Percentiles rank a stretch among this genome's conserved stretches.
phyloP scores from a whole-genome alignment of 2,329 filamentous ascomycete genomes.

The Onygenales sp. region DNA sequence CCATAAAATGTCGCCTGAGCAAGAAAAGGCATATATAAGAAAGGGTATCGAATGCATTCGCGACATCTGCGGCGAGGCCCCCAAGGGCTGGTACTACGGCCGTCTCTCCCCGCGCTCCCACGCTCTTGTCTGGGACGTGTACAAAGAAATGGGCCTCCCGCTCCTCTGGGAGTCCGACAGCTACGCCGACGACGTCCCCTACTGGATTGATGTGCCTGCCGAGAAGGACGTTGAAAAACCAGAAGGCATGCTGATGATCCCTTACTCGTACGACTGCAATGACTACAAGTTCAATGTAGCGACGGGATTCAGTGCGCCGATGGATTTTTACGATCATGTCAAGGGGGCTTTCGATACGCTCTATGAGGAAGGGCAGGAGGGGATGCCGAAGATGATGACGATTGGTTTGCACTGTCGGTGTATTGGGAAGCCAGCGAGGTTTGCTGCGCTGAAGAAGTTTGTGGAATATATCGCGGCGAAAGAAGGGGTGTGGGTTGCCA shows the following conservation, averaged over 20 bases:
- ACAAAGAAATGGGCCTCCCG: conserved; percentile 43
- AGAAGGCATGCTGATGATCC: conserved; percentile 45
- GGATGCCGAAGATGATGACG: conserved; percentile 48
- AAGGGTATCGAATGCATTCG: conserved; percentile 35
- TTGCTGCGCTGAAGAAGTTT: conserved; percentile 44
- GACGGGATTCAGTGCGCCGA: conserved; percentile 36
- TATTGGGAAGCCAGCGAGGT: conserved; percentile 42
- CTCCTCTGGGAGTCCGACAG: conserved; percentile 42
- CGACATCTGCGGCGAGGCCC: conserved; percentile 36
- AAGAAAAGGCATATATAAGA: conserved; percentile 40
- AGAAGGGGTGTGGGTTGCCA: conserved; percentile 35
- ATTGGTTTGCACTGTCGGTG: conserved; percentile 45
- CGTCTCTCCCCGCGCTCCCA: conserved; percentile 35
- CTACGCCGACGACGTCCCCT: conserved; percentile 47
- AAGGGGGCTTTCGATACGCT: conserved; percentile 42
- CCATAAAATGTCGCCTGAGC: conserved; percentile 34
- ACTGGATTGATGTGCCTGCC: conserved; percentile 45
- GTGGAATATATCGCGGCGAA: conserved; percentile 42
- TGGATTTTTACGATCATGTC: not conserved
- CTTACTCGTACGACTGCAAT: conserved; percentile 47
- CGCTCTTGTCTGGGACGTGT: conserved; percentile 40
- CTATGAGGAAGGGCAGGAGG: conserved; percentile 41
- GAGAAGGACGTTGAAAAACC: conserved; percentile 27
- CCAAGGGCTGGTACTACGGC: conserved; percentile 42
- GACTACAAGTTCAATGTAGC: conserved; percentile 39